Evolutionary conservation across 208 protist genomes (phyloP), one percentile per base, ranked within the genome.

Genomic region (Angomonas deanei): DNA sequence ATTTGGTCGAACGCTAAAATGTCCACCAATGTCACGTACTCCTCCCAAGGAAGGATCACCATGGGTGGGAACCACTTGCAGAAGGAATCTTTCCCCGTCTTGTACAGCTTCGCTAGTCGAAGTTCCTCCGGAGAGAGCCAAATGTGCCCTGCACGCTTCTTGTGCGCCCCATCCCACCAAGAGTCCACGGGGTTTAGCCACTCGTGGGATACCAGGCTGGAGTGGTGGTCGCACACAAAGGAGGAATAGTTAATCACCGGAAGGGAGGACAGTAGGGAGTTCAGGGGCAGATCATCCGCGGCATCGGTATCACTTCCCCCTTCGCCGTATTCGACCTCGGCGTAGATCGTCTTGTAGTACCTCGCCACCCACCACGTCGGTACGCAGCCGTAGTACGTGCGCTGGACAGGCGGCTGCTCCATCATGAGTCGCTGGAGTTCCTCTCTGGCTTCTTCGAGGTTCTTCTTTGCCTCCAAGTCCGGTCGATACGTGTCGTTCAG

Each of bases 331-430:
- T 23, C 61, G 24, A 30, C 38, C 26, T 72, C 71, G 38, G 66
- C 67, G 61, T 76, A 72, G 57, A 73, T 68, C 68, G 71, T 70
- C 6, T 55, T 57, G 60, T 84, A 88, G 80, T 85, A 94, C 34
- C 54, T 69, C 24, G 73, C 75, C 31, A 88, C 82, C 88, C 88
- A 94, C 80, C 76, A 88, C 53, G 78, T 88, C 36, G 88, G 88
- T 33, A 94, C 57, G 58, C 82, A 91, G 34, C 82, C 88, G 33
- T 26, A 26, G 65, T 84, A 84, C 17, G 63, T 55, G 1, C 10
- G 26, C 3, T 11, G 54, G 0, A 30, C 46, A 8, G 31, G 56
- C 4, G 19, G 57, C 21, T 11, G 28, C 26, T 2, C 46, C 1
- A 47, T 1, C 11, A 2, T 4, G 4, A 56, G 46, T 0, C 27